Percentiles rank a stretch among this genome's conserved stretches.
phyloP scores from a whole-genome alignment of 2,329 filamentous ascomycete species.

The Aspergillus latus region DNA sequence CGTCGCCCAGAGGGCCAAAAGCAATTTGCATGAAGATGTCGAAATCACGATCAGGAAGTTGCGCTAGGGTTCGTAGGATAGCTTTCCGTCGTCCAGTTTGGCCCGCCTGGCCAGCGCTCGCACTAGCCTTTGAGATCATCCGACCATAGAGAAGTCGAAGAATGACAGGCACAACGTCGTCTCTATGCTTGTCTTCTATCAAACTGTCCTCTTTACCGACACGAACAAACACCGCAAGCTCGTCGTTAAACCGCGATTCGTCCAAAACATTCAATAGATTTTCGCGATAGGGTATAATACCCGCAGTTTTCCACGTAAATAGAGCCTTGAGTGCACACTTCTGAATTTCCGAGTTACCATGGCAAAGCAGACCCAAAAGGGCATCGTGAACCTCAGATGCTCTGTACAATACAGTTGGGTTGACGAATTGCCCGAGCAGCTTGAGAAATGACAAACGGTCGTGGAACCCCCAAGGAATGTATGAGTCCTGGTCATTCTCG shows the following conservation, averaged over 20 bases:
- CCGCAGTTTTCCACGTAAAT: slow-evolving; percentile 82
- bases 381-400: slow-evolving; percentile 73
- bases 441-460: slow-evolving; percentile 82
- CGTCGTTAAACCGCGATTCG: slow-evolving; percentile 87
- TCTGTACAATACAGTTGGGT: slow-evolving; percentile 80
- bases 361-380: slow-evolving; percentile 72
- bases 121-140: slow-evolving; percentile 77
- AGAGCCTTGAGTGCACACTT: slow-evolving; percentile 80
- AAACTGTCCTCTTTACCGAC: slow-evolving; percentile 63
- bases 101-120: slow-evolving; percentile 73
- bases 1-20: slow-evolving; percentile 65
- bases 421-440: slow-evolving; percentile 80
- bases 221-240: slow-evolving; percentile 84
- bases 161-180: slow-evolving; percentile 77
- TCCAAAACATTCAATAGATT: slow-evolving; percentile 84
- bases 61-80: slow-evolving; percentile 74
- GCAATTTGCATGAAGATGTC: slow-evolving; percentile 81
- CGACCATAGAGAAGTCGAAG: slow-evolving; percentile 86
- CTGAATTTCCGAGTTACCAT: slow-evolving; percentile 89
- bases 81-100: slow-evolving; percentile 74
- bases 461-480: slow-evolving; percentile 45
- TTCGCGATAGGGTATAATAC: slow-evolving; percentile 75
- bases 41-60: slow-evolving; percentile 71
- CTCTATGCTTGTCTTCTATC: slow-evolving; percentile 71
- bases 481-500: slow-evolving; percentile 16